Evolutionary conservation across 2,329 filamentous ascomycete genomes (phyloP).

Genomic region (Ceratocystis destructans): DNA sequence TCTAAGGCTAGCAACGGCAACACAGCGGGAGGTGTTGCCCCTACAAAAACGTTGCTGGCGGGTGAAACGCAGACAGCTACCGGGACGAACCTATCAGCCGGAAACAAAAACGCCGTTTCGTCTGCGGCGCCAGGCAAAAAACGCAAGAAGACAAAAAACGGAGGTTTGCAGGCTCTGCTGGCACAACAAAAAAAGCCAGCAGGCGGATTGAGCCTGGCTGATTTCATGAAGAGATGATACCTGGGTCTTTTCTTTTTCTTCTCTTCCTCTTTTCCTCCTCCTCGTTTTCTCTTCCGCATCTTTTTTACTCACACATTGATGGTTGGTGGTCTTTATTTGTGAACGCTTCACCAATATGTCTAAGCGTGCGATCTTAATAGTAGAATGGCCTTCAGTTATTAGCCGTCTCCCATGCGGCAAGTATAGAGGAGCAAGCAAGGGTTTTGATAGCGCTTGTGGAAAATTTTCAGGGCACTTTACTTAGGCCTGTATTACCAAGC

Average conservation of each 20-base stretch:
- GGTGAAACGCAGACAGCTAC: slow-evolving; percentile 20
- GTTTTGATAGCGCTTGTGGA: not conserved
- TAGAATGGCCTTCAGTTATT: not conserved
- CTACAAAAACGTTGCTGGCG: slow-evolving; percentile 20
- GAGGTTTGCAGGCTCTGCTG: slow-evolving; percentile 52
- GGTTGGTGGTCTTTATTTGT: no score
- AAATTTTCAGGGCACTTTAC: slow-evolving; percentile 16
- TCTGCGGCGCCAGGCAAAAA: slow-evolving; percentile 40
- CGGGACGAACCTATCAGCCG: slow-evolving; percentile 24
- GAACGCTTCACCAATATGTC: no score
- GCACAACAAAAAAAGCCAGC: slow-evolving; percentile 31
- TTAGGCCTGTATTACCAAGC: slow-evolving; percentile 6
- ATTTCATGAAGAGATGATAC: slow-evolving; percentile 36
- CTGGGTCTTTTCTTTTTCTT: not conserved
- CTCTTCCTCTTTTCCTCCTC: no score
- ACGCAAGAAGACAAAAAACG: slow-evolving; percentile 50
- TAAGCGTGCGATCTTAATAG: no score
- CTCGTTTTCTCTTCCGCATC: no score
- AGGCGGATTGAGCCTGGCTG: slow-evolving; percentile 36
- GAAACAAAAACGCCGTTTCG: slow-evolving; percentile 32
- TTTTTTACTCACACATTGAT: not conserved
- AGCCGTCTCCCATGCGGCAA: not conserved
- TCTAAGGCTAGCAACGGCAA: slow-evolving; percentile 13
- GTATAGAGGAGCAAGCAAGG: not conserved
- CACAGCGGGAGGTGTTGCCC: not conserved